A percentile compares a stretch with the other conserved stretches of the same genome.
Conservation (phyloP, 352 stramenopile genomes). For the Plasmopara muralis region DNA sequence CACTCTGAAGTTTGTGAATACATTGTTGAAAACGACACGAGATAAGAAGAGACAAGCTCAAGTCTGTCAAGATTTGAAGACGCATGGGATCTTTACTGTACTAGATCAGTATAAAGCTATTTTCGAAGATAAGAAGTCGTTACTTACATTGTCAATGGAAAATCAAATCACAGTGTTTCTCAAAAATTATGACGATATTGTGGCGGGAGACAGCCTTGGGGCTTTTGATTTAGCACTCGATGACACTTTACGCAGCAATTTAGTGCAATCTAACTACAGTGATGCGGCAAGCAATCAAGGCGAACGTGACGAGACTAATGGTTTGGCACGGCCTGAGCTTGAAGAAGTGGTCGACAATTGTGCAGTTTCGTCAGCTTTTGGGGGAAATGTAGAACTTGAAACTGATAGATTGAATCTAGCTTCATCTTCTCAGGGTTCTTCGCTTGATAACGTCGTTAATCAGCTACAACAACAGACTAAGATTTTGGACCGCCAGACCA, state of each 20-base stretch:
- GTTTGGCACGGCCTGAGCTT: neutral
- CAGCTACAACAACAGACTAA: conserved; percentile 26
- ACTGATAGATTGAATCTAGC: neutral
- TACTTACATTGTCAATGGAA: conserved; percentile 2
- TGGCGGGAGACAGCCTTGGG: conserved; percentile 11
- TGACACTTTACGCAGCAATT: conserved; percentile 9
- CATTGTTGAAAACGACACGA: conserved; percentile 26
- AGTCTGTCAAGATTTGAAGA: conserved; percentile 41
- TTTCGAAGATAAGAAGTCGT: neutral
- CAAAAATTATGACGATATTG: conserved; percentile 12
- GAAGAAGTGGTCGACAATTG: conserved; percentile 3
- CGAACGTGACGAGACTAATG: conserved; percentile 11
- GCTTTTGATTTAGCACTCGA: conserved; percentile 17
- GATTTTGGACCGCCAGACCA: conserved; percentile 23
- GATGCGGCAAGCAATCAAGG: conserved; percentile 14
- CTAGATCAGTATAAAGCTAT: conserved; percentile 23
- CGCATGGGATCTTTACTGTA: conserved; percentile 24
- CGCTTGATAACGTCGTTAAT: conserved; percentile 18
- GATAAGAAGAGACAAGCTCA: conserved; percentile 19
- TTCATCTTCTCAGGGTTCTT: neutral
- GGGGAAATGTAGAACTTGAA: neutral
- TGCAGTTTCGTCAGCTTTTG: neutral
- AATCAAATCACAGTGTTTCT: conserved; percentile 15
- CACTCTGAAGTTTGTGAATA: conserved; percentile 44
- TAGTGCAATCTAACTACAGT: too few species aligned